Conservation (phyloP, 108 stramenopile genomes). For the Nitzschia putrida region DNA sequence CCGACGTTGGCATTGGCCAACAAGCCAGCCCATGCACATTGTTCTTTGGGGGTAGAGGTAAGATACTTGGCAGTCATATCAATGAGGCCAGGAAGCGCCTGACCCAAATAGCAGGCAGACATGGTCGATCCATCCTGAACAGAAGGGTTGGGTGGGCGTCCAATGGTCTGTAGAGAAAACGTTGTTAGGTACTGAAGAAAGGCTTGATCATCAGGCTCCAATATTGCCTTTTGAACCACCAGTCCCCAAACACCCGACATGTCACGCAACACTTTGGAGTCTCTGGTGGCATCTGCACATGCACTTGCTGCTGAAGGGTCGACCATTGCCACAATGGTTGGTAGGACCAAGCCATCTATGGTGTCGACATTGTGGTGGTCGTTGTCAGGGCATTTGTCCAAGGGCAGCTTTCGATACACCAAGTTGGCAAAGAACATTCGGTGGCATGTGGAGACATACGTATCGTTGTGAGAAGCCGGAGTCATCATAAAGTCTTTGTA, state of each 20-base stretch:
- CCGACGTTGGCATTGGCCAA: conserved; percentile 85
- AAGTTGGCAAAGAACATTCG: conserved; percentile 92
- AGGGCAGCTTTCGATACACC: conserved; percentile 47
- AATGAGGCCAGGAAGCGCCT: conserved; percentile 62
- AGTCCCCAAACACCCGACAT: conserved; percentile 47
- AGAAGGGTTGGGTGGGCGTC: conserved; percentile 21
- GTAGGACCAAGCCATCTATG: conserved; percentile 80
- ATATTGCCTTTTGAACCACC: conserved; percentile 40
- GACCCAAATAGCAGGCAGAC: conserved; percentile 80
- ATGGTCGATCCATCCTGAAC: conserved; percentile 18
- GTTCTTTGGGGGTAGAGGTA: conserved; percentile 11
- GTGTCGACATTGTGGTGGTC: conserved; percentile 91
- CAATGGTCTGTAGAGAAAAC: conserved; percentile 28
- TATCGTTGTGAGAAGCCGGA: conserved; percentile 82
- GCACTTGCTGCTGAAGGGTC: conserved; percentile 43
- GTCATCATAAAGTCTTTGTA: conserved; percentile 88
- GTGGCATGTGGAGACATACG: conserved; percentile 88
- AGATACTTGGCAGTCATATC: conserved; percentile 77
- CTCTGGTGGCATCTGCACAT: conserved; percentile 62
- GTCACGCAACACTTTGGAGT: conserved; percentile 45
- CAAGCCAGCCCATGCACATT: conserved; percentile 60
- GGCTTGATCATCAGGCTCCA: conserved; percentile 19
- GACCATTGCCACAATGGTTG: conserved; percentile 65
- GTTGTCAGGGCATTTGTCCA: conserved; percentile 84
- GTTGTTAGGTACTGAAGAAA: conserved; percentile 32